Base-by-base conservation (phyloP, 208 protist species). In the Leptomonas pyrrhocoris region DNA sequence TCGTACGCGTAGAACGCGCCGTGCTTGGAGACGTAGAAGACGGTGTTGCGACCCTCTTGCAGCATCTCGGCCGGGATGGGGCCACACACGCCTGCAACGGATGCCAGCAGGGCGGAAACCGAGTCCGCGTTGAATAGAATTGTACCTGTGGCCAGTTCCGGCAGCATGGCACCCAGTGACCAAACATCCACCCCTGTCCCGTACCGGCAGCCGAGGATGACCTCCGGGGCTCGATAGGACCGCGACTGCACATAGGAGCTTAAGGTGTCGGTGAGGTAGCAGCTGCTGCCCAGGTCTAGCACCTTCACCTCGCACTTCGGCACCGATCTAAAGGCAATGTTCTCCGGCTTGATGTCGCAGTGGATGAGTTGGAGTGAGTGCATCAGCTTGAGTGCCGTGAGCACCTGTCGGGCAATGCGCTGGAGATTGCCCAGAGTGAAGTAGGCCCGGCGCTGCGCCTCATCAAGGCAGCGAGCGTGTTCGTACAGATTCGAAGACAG, bases 291-390 rank as follows among this genome's bases (percentile, higher is more conserved):
- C 64, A 97, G 91, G 73, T 97, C 94, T 46, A 91, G 92, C 36
- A 97, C 85, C 64, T 96, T 96, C 23, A 97, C 72, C 31, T 84
- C 81, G 63, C 87, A 91, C 23, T 79, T 81, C 42, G 82, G 78
- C 54, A 90, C 81, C 15, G 86, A 93, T 58, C 88, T 82, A 61
- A 97, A 95, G 31, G 97, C 46, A 45, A 98, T 86, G 83, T 98
- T 98, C 69, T 98, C 96, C 21, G 96, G 94, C 74, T 99, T 99
- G 65, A 99, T 90, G 74, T 99, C 98, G 70, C 97, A 99, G 79
- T 99, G 98, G 73, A 99, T 99, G 46, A 98, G 67, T 18, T 74
- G 55, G 15, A 96, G 63, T n/a, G 61, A 80, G 79, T 98, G 93
- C 38, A 97, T 77, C 56, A 92, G 96, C 27, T 56, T 55, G 13